These are phyloP conservation scores for Dissophora globulifera DNA, from an alignment of 192 early-diverging fungal genomes.

Conservation along the genomic window DNA sequence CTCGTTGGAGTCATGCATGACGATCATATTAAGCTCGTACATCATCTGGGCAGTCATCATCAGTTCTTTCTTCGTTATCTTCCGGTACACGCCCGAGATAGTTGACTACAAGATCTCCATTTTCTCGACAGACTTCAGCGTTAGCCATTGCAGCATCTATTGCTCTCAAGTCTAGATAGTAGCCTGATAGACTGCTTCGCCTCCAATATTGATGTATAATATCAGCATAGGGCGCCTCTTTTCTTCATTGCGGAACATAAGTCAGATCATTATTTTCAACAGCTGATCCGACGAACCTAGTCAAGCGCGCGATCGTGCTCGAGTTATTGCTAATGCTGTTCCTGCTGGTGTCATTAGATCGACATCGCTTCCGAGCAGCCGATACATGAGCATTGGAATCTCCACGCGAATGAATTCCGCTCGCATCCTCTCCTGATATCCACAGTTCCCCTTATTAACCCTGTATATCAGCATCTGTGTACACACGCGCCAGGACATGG, in stretches of 20 bases:
- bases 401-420: background rate
- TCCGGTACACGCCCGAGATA: slow-evolving; percentile 54
- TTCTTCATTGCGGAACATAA: slow-evolving; percentile 65
- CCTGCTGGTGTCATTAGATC: slow-evolving; percentile 11
- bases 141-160: slow-evolving; percentile 60
- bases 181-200: slow-evolving; percentile 66
- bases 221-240: slow-evolving; percentile 59
- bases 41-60: slow-evolving; percentile 66
- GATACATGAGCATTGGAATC: slow-evolving; percentile 26
- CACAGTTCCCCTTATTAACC: too few relatives aligned
- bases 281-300: slow-evolving; percentile 53
- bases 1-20: slow-evolving; percentile 55
- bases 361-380: slow-evolving; percentile 18
- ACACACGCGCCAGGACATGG: slow-evolving; percentile 54
- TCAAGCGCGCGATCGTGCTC: slow-evolving; percentile 32
- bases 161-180: slow-evolving; percentile 78
- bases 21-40: slow-evolving; percentile 74
- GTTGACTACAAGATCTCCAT: slow-evolving; percentile 55
- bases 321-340: slow-evolving; percentile 19
- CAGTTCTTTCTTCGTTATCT: slow-evolving; percentile 62
- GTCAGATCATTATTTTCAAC: slow-evolving; percentile 71
- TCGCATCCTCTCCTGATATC: background rate
- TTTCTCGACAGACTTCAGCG: slow-evolving; percentile 61
- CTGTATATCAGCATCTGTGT: slow-evolving; percentile 40
- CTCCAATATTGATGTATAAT: slow-evolving; percentile 66